These are phyloP conservation scores for Trametes meyenii DNA, from an alignment of 768 basidiomycete genomes.

Conservation along the genomic window DNA sequence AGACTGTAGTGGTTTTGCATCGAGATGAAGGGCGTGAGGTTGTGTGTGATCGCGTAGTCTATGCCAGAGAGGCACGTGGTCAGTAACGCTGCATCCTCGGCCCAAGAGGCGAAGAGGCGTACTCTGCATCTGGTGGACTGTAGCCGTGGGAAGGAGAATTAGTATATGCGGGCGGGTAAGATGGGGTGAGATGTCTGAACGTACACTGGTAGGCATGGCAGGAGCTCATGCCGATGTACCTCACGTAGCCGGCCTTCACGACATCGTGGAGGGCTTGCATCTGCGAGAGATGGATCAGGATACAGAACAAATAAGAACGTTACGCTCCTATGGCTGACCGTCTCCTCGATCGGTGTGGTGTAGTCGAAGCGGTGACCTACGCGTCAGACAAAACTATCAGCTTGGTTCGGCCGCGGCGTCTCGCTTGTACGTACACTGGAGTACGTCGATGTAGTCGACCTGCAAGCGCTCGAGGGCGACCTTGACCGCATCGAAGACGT, in stretches of 20 bases:
- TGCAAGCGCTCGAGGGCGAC: slow-evolving; percentile 64
- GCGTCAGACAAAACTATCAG: background rate
- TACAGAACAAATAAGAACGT: too few species aligned
- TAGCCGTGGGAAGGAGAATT: background rate
- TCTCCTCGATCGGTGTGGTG: slow-evolving; percentile 46
- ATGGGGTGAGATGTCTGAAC: background rate
- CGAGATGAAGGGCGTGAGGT: slow-evolving; percentile 56
- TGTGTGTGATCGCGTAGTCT: slow-evolving; percentile 44
- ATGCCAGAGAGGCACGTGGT: slow-evolving; percentile 1
- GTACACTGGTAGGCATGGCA: slow-evolving; percentile 41
- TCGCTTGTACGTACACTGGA: slow-evolving; percentile 26
- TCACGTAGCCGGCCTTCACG: slow-evolving; percentile 45
- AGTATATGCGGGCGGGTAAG: background rate
- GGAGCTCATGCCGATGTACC: slow-evolving; percentile 45
- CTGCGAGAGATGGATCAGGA: slow-evolving; percentile 14
- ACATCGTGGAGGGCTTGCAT: slow-evolving; percentile 53
- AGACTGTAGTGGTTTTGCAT: slow-evolving; percentile 67
- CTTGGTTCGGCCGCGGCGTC: too few species aligned
- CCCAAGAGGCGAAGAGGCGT: background rate
- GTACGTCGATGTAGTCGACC: slow-evolving; percentile 59
- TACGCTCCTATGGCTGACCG: slow-evolving; percentile 13
- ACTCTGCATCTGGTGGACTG: slow-evolving; percentile 40
- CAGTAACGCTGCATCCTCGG: background rate
- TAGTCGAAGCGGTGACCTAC: slow-evolving; percentile 43
- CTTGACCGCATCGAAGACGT: slow-evolving; percentile 73